phyloP scores from a whole-genome alignment of 305 asterid genomes.

The Fraxinus xanthoxyloides region DNA sequence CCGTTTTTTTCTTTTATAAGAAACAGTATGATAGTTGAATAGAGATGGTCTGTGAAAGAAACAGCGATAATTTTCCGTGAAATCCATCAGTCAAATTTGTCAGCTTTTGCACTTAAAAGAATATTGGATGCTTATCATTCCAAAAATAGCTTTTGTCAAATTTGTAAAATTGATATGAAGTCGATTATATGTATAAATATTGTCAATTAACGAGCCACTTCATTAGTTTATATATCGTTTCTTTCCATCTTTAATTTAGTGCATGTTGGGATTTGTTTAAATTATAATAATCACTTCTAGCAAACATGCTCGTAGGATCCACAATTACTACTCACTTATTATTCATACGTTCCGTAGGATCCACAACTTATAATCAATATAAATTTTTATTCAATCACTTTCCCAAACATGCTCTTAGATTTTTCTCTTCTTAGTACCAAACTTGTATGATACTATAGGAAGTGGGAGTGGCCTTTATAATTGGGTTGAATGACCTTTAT shows the following conservation, averaged over 20 bases:
- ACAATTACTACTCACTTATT: background rate
- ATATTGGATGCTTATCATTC: background rate
- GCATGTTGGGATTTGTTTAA: background rate
- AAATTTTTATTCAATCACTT: background rate
- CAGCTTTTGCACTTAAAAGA: background rate
- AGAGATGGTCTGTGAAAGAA: background rate
- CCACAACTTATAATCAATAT: no score
- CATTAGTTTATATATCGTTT: background rate
- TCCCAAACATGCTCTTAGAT: background rate
- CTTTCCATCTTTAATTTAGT: background rate
- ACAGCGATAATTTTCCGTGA: background rate
- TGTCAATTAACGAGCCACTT: background rate
- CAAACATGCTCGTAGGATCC: background rate
- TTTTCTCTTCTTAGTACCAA: background rate
- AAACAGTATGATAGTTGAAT: background rate
- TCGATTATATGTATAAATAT: background rate
- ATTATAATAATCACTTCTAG: background rate
- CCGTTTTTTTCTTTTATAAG: background rate
- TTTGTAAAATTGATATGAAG: background rate
- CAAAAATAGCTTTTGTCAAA: background rate
- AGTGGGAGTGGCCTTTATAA: background rate
- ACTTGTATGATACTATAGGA: slow-evolving; percentile 10
- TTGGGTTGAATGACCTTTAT: background rate
- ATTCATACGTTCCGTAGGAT: no score
- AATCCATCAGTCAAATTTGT: background rate